Evolutionary conservation across 2,329 filamentous ascomycete species (phyloP).

Genomic region (Venturia carpophila): DNA sequence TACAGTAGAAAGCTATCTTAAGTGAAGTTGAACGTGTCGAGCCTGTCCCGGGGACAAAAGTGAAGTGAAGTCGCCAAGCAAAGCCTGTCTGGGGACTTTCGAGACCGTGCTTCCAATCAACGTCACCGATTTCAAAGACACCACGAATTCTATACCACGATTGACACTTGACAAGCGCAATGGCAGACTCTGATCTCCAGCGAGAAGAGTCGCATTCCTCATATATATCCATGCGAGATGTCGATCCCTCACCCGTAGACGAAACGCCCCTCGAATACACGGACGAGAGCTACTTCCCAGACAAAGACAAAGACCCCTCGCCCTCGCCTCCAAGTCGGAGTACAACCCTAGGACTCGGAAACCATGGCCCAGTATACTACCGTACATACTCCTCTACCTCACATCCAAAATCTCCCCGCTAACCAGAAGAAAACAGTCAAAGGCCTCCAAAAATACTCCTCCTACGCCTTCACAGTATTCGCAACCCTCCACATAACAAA

Average conservation of each 20-base stretch:
- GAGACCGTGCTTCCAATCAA: constrained; percentile 8
- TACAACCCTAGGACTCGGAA: constrained; percentile 22
- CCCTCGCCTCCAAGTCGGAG: neutral
- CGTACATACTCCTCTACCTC: constrained; percentile 36
- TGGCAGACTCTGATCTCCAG: constrained; percentile 6
- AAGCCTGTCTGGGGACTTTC: neutral
- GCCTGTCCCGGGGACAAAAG: neutral
- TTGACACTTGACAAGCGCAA: neutral
- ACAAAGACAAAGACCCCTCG: constrained; percentile 21
- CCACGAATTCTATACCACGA: constrained; percentile 4
- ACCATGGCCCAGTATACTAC: constrained; percentile 69
- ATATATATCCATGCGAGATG: constrained; percentile 53
- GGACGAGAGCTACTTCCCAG: constrained; percentile 39
- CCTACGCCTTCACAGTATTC: constrained; percentile 74
- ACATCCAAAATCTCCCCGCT: neutral
- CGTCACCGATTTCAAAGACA: constrained; percentile 6
- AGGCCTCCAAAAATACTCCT: constrained; percentile 79
- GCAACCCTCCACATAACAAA: constrained; percentile 70
- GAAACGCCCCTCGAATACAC: constrained; percentile 41
- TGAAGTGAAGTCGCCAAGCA: neutral
- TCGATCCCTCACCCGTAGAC: constrained; percentile 77
- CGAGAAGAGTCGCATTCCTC: constrained; percentile 15
- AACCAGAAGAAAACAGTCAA: constrained; percentile 45
- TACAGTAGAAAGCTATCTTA: neutral
- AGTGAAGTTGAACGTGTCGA: neutral